These are phyloP conservation scores for Neurospora sp. DNA, from an alignment of 495 filamentous ascomycete genomes.

Conservation along the genomic window DNA sequence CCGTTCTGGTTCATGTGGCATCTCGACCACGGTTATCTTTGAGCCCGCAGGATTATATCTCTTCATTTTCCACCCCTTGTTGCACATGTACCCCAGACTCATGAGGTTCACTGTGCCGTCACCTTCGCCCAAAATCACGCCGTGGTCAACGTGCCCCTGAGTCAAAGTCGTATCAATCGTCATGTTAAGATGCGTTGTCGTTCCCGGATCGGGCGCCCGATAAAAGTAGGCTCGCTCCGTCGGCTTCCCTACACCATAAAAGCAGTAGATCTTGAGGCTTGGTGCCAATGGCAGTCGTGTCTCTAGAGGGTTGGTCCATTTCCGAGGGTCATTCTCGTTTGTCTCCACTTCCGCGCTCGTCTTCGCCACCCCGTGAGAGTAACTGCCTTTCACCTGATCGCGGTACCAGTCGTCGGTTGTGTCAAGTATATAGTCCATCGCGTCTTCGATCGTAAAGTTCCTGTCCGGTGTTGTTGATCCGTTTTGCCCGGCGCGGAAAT, in stretches of 20 bases:
- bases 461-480: conserved; percentile 40
- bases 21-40: conserved; percentile 78
- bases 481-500: conserved; percentile 58
- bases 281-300: conserved; percentile 81
- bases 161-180: conserved; percentile 79
- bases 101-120: conserved; percentile 90
- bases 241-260: conserved; percentile 88
- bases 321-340: conserved; percentile 70
- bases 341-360: conserved; percentile 72
- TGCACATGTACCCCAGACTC: conserved; percentile 91
- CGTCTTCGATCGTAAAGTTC: conserved; percentile 73
- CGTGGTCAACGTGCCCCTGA: conserved; percentile 63
- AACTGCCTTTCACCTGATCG: conserved; percentile 57
- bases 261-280: conserved; percentile 92
- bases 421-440: conserved; percentile 65
- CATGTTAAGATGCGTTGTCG: conserved; percentile 58
- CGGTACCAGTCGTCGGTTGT: conserved; percentile 79
- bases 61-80: conserved; percentile 85
- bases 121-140: conserved; percentile 86
- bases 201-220: conserved; percentile 56
- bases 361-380: conserved; percentile 82
- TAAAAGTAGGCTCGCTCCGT: conserved; percentile 92
- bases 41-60: conserved; percentile 83
- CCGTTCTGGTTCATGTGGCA: conserved; percentile 90
- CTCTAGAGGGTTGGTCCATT: conserved; percentile 94